Evolutionary conservation across 2,329 filamentous ascomycete genomes (phyloP), one percentile per base, ranked within the genome.

Genomic region (Fusarium redolens): DNA sequence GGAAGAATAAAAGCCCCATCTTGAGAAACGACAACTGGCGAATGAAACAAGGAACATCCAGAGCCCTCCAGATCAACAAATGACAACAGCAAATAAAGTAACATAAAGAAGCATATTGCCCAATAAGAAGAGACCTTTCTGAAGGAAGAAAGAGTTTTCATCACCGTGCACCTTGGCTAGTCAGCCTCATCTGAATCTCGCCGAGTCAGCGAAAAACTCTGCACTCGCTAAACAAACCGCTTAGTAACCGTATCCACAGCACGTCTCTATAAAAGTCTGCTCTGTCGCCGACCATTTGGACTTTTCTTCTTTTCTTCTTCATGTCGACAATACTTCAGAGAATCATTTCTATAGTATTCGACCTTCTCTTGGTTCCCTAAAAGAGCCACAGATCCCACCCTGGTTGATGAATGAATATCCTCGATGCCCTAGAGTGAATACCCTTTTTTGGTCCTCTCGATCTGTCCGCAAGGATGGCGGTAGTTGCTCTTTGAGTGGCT

Each of bases 301-400:
- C 33, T 51, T 71, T 84, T 84, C 81, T 84, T 83, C 61, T 81
- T 85, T 86, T 86, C 84, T 86, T 88, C 83, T 83, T 86, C 82
- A 88, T 84, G 86, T 87, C 87, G 88, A 90, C 87, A 88, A 89
- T 89, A 89, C 86, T 88, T 88, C 83, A 74, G 85, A 94, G 93
- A 95, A 96, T 96, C 93, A 94, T 93, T 97, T 97, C 93, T 97
- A 95, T 95, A 97, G 94, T 95, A 92, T 89, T 93, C 91, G 91
- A 95, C 92, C 89, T 88, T 89, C 91, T 94, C 93, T 96, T 92
- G 94, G 91, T 92, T 96, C 90, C 91, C 90, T 89, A 95, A 89
- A 92, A 88, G 88, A 97, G 95, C 93, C 90, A 94, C 92, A 96
- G 92, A 94, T 90, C 91, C 91, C 90, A 96, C 91, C 75, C 75